Percentiles rank a stretch among this genome's conserved stretches.
These are phyloP conservation scores for Coniferiporia sulphurascens DNA, from an alignment of 1,284 basidiomycete species.

Conservation along the genomic window DNA sequence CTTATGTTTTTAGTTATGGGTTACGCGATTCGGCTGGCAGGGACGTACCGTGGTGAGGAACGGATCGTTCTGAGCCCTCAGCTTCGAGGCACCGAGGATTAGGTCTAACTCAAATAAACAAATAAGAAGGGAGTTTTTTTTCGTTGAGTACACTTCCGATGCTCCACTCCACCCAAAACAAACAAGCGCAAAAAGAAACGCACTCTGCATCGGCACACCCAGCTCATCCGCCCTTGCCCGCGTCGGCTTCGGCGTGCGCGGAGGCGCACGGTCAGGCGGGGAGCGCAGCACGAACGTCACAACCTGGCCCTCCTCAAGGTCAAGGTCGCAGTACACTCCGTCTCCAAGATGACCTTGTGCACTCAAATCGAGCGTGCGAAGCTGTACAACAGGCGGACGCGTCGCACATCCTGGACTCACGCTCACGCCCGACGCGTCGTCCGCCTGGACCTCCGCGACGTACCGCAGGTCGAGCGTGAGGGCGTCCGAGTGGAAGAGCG, in stretches of 20 bases:
- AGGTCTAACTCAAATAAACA: slow-evolving; percentile 33
- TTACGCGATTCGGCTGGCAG: background rate
- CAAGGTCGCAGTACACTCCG: slow-evolving; percentile 48
- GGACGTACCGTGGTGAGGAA: slow-evolving; percentile 51
- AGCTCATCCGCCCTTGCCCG: slow-evolving; percentile 37
- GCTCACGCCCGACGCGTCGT: slow-evolving; percentile 37
- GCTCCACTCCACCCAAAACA: background rate
- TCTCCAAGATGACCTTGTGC: slow-evolving; percentile 63
- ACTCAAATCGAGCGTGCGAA: slow-evolving; percentile 58
- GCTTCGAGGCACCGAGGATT: slow-evolving; percentile 42
- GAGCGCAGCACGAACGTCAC: slow-evolving; percentile 81
- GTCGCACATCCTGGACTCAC: slow-evolving; percentile 19
- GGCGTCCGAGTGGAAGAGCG: slow-evolving; percentile 57
- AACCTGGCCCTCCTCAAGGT: slow-evolving; percentile 75
- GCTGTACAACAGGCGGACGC: slow-evolving; percentile 42
- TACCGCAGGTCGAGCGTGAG: slow-evolving; percentile 76
- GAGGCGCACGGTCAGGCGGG: slow-evolving; percentile 35
- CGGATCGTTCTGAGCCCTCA: slow-evolving; percentile 54
- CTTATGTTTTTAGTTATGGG: background rate
- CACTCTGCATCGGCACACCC: slow-evolving; percentile 47
- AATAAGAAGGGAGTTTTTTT: background rate
- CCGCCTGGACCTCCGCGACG: slow-evolving; percentile 45
- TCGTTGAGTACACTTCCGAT: background rate
- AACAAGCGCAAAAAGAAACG: slow-evolving; percentile 6
- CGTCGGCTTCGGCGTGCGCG: slow-evolving; percentile 26